Evolutionary conservation across 2,329 filamentous ascomycete species (phyloP).

Genomic region (Niveomyces coronatus): DNA sequence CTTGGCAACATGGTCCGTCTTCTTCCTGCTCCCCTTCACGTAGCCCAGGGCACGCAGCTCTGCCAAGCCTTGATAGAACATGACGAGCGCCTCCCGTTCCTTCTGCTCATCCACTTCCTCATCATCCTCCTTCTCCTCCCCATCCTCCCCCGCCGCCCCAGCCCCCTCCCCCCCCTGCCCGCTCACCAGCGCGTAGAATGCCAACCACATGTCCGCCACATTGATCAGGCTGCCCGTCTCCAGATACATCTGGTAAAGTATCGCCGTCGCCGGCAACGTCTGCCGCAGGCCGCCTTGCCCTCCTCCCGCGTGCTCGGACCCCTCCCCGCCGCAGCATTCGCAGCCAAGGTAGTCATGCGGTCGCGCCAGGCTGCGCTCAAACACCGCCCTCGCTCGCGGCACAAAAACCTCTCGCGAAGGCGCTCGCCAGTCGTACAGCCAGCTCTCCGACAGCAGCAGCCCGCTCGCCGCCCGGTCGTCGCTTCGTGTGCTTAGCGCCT

Average conservation of each 20-base stretch:
- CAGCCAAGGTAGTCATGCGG: constrained; percentile 65
- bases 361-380: constrained; percentile 60
- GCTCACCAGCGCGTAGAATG: constrained; percentile 57
- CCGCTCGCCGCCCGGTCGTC: constrained; percentile 21
- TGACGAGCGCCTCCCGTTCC: constrained; percentile 52
- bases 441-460: constrained; percentile 58
- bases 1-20: constrained; percentile 85
- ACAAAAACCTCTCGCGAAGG: constrained; percentile 67
- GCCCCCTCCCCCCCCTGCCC: constrained; percentile 25
- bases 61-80: constrained; percentile 78
- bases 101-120: constrained; percentile 35
- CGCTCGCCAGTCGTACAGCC: constrained; percentile 62
- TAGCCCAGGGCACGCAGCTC: constrained; percentile 81
- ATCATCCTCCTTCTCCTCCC: constrained; percentile 18
- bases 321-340: constrained; percentile 55
- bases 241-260: constrained; percentile 69
- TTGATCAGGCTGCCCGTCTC: constrained; percentile 72
- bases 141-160: constrained; percentile 25
- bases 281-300: constrained; percentile 45
- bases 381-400: constrained; percentile 57
- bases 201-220: constrained; percentile 67
- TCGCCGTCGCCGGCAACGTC: constrained; percentile 58
- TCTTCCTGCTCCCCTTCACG: constrained; percentile 82
- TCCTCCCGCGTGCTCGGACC: constrained; percentile 26
- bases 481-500: constrained; percentile 17